Base-by-base conservation (phyloP, 352 stramenopile species). In the Globisporangium acanthophoron region DNA sequence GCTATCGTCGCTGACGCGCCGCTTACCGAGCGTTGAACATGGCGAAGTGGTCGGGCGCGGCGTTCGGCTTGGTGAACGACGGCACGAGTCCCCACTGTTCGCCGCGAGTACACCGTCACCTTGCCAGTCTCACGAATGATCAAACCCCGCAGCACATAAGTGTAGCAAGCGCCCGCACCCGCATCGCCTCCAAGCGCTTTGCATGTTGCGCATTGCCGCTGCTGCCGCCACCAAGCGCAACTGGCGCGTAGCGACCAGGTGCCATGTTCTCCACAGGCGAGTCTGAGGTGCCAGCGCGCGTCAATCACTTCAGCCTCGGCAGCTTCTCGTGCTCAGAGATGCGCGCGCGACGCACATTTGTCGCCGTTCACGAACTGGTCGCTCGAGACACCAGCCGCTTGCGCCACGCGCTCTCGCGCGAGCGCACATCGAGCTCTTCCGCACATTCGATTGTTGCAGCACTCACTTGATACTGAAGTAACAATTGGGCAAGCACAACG, bases 1-100 rank as follows among this genome's bases (percentile, higher is more conserved):
- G 35, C 8, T 12, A 16, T 3, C 35, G 35, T 9, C 35, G 11
- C 50, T 8, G 20, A n/a, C 9, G 33, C 13, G 24, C n/a, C 13
- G 53, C 47, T 18, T 67, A 92, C 85, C 85, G 80, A 5, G 82
- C 85, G 52, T 94, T 94, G 63, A 94, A 94, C 77, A 92, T 92
- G 45, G 90, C 64, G 37, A 92, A 94, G 63, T 94, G 82, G 53
- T 94, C 82, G 45, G 83, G 78, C 56, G 86, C 90, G 18, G 62
- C 70, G 51, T 72, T 67, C 27, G 80, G 69, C 62, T 92, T 92
- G n/a, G 75, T 89, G 49, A 92, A 94, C 2, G 80, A 91, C 46
- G 85, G 85, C 48, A 94, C 67, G 5, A 94, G 64, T 20, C 85
- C 85, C 85, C 85, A 94, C 82, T 94, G 27, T 8, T 52, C 37